Base-by-base conservation (phyloP, 208 protist species). In the Trypanosoma avium region DNA sequence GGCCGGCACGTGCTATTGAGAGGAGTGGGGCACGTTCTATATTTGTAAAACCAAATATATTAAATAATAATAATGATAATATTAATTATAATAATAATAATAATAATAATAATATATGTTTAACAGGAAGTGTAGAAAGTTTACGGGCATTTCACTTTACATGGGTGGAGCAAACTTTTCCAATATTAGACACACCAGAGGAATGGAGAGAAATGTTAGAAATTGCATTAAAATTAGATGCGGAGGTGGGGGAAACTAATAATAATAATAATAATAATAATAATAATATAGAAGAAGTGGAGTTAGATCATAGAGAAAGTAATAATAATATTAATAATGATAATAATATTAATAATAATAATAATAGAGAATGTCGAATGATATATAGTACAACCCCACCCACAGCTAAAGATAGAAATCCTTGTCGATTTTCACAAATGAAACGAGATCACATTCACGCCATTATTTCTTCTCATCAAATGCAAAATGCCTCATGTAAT, bases 91-190 rank as follows among this genome's bases (percentile, higher is more conserved):
- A n/a, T n/a, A n/a, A n/a, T n/a, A n/a, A n/a, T n/a, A n/a, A n/a
- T 22, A 12, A 67, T 33, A 62, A 68, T 58, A 17, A 33, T n/a
- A 24, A 73, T 43, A 70, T 49, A 2, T 36, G 32, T 55, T 32
- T 57, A 7, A 49, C 22, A 19, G 66, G 61, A 52, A 61, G 48
- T 1, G n/a, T 70, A 26, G 70, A 61, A 15, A 70, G 59, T 26
- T 26, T 71, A n/a, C 62, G 36, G 7, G 5, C 58, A 6, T 55
- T 48, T 53, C 62, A 70, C 29, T 78, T 64, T 54, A 43, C 63
- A 48, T 84, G 73, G 58, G 26, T 93, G 22, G 79, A 89, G 59
- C 85, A 92, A 49, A 80, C 72, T 26, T 95, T 95, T 60, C 82
- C 82, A 0, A 70, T 89, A 5, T 58, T 62, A 24, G 48, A 63